A percentile compares a stretch with the other conserved stretches of the same genome.
Evolutionary conservation across 257 asterid genomes (phyloP).

Genomic region (Penstemon eatonii): DNA sequence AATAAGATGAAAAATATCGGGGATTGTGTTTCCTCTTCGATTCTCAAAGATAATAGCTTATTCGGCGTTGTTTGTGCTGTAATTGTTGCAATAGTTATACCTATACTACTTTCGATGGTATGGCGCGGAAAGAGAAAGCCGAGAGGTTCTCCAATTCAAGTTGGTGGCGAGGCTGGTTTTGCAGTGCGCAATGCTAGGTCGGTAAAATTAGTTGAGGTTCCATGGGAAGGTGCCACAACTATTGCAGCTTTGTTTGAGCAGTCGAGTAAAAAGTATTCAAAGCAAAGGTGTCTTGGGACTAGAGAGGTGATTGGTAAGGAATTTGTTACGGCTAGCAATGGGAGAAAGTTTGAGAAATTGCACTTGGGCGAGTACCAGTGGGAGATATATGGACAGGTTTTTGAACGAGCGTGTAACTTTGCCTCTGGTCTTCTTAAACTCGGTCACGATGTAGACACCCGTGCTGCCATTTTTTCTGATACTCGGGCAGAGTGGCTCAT

Average conservation of each 20-base stretch:
- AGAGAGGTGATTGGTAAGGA: conserved; percentile 62
- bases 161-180: conserved; percentile 70
- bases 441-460: conserved; percentile 79
- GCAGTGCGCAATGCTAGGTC: conserved; percentile 78
- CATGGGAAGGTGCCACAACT: conserved; percentile 95
- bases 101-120: conserved; percentile 53
- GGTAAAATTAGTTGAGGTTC: conserved; percentile 63
- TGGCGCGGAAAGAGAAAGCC: conserved; percentile 61
- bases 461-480: conserved; percentile 85
- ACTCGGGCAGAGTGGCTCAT: conserved; percentile 84
- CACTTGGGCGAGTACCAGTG: conserved; percentile 89
- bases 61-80: conserved; percentile 54
- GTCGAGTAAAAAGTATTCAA: conserved; percentile 60
- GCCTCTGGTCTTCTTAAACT: conserved; percentile 83
- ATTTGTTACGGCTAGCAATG: conserved; percentile 60
- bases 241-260: conserved; percentile 88
- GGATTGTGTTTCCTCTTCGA: conserved; percentile 34
- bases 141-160: conserved; percentile 79
- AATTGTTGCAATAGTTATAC: conserved; percentile 56
- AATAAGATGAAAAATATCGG: conserved; percentile 40
- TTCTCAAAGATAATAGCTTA: conserved; percentile 47
- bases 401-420: conserved; percentile 66
- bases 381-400: conserved; percentile 62
- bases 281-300: conserved; percentile 64
- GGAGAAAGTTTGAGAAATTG: conserved; percentile 83